Percentiles rank a stretch among this genome's conserved stretches.
These are phyloP conservation scores for Gremmenia infestans DNA, from an alignment of 2,329 filamentous ascomycete species.

Conservation along the genomic window DNA sequence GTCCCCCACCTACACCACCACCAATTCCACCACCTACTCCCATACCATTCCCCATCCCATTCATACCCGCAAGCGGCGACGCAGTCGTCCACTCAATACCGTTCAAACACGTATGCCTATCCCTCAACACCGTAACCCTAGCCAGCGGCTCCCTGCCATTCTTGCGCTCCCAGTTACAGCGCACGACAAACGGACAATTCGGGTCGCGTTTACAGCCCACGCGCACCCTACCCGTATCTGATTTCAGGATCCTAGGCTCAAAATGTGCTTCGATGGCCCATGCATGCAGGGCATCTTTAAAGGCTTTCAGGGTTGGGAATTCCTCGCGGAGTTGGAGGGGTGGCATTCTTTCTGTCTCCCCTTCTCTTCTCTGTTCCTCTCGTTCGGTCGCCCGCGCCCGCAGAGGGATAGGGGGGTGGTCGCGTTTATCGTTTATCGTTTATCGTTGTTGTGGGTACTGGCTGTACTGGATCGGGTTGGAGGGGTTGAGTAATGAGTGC, in stretches of 20 bases:
- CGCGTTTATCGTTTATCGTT: neutral
- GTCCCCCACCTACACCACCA: neutral
- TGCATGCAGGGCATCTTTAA: slow-evolving; percentile 31
- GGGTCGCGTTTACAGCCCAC: slow-evolving; percentile 32
- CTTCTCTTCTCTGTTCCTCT: neutral
- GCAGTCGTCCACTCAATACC: slow-evolving; percentile 20
- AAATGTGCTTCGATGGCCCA: slow-evolving; percentile 34
- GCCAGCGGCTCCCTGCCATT: slow-evolving; percentile 27
- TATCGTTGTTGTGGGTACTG: neutral
- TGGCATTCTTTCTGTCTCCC: slow-evolving; percentile 21
- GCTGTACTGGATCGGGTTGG: neutral
- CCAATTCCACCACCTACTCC: neutral
- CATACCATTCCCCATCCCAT: slow-evolving; percentile 8
- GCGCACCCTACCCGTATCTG: slow-evolving; percentile 30
- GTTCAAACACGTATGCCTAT: slow-evolving; percentile 30
- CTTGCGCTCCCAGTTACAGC: slow-evolving; percentile 32
- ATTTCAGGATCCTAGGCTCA: slow-evolving; percentile 31
- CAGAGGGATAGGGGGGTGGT: neutral
- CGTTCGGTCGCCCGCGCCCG: neutral
- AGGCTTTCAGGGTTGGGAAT: slow-evolving; percentile 31
- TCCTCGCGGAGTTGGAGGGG: slow-evolving; percentile 30
- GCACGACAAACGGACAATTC: slow-evolving; percentile 30
- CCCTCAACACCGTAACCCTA: slow-evolving; percentile 28
- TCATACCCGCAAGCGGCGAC: neutral
- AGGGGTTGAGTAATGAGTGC: neutral